A percentile compares a stretch with the other conserved stretches of the same genome.
phyloP scores from a whole-genome alignment of 768 basidiomycete species.

The Russula abietina region DNA sequence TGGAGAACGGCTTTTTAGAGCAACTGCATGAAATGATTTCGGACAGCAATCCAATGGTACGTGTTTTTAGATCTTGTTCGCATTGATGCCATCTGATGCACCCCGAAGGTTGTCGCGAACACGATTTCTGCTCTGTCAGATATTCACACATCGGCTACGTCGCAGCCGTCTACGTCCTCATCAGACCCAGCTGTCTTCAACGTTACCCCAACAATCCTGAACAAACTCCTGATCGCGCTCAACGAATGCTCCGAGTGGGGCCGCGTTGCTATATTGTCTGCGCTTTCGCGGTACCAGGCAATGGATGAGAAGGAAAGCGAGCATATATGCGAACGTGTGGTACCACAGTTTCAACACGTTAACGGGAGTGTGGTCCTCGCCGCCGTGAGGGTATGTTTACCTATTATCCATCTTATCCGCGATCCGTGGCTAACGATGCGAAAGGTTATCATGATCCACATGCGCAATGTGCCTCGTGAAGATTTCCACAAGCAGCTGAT shows the following conservation, averaged over 20 bases:
- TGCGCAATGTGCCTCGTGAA: constrained; percentile 73
- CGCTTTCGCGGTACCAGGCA: constrained; percentile 75
- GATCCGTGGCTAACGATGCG: background rate
- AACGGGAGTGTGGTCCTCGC: constrained; percentile 96
- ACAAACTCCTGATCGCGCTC: constrained; percentile 87
- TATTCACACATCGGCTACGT: constrained; percentile 71
- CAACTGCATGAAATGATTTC: constrained; percentile 88
- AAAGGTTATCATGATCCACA: constrained; percentile 96
- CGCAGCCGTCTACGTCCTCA: constrained; percentile 47
- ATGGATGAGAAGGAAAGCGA: constrained; percentile 93
- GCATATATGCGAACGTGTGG: constrained; percentile 96
- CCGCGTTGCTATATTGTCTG: constrained; percentile 85
- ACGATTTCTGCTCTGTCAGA: constrained; percentile 90
- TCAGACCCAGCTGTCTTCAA: constrained; percentile 65
- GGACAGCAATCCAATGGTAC: constrained; percentile 95
- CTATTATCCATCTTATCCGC: background rate
- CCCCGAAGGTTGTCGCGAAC: constrained; percentile 87
- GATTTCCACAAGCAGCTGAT: constrained; percentile 80
- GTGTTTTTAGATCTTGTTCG: background rate
- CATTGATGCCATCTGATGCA: constrained; percentile 4
- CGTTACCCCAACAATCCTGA: constrained; percentile 78
- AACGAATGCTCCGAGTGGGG: constrained; percentile 99
- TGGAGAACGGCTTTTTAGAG: constrained; percentile 91
- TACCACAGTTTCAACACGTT: constrained; percentile 96
- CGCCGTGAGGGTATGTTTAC: constrained; percentile 71